Conservation (phyloP, 179 eudicot species). For the Sideroxylon spinosum region DNA sequence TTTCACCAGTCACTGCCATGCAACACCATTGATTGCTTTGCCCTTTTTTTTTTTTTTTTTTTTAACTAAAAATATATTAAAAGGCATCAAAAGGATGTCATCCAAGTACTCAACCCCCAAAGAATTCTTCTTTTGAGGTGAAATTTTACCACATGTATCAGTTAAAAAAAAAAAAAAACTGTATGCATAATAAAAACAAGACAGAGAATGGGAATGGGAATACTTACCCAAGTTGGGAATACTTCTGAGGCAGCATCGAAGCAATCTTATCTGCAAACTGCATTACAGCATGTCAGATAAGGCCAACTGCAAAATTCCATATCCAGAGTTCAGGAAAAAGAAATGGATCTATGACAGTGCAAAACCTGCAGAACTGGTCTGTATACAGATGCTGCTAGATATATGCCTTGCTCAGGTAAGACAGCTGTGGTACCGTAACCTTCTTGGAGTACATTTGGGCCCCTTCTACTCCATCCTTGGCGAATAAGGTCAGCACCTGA, state of each 20-base stretch:
- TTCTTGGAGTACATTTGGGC: conserved; percentile 71
- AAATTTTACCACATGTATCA: too few species aligned
- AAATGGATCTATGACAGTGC: conserved; percentile 13
- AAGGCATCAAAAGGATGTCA: too few species aligned
- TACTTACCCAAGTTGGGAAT: conserved; percentile 86
- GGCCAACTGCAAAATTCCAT: conserved; percentile 12
- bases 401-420: conserved; percentile 94
- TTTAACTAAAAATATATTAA: too few species aligned
- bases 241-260: conserved; percentile 80
- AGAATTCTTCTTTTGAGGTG: too few species aligned
- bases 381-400: conserved; percentile 91
- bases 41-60: too few species aligned
- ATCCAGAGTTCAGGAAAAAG: neutral
- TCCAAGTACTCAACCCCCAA: too few species aligned
- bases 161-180: too few species aligned
- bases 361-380: conserved; percentile 92
- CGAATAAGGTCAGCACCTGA: conserved; percentile 58
- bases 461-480: conserved; percentile 82
- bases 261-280: conserved; percentile 94
- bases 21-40: too few species aligned
- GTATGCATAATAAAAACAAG: neutral
- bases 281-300: conserved; percentile 28
- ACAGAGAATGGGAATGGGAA: neutral
- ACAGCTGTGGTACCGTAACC: conserved; percentile 97
- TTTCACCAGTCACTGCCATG: neutral